These are phyloP conservation scores for Penstemon davidsonii DNA, from an alignment of 257 asterid species.

Conservation along the genomic window DNA sequence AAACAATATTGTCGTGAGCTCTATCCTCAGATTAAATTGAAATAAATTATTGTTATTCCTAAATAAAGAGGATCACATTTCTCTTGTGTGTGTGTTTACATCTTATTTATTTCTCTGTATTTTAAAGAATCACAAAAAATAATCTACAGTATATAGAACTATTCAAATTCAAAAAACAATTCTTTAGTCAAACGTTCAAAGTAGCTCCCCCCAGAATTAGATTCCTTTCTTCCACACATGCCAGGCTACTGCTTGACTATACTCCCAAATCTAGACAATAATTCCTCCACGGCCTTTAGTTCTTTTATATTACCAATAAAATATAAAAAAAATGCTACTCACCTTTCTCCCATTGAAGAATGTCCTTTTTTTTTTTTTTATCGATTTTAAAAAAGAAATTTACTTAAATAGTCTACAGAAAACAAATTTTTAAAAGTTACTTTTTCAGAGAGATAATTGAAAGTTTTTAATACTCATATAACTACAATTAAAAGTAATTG, in stretches of 20 bases:
- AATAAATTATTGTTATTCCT: neutral
- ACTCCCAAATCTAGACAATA: constrained; percentile 25
- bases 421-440: neutral
- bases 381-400: neutral
- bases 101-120: neutral
- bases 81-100: constrained; percentile 14
- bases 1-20: neutral
- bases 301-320: constrained; percentile 25
- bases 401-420: neutral
- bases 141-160: neutral
- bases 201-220: constrained; percentile 11
- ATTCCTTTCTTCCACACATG: constrained; percentile 3
- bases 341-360: neutral
- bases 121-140: neutral
- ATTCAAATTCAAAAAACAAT: neutral
- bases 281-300: constrained; percentile 35
- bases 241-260: neutral
- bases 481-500: too few relatives aligned
- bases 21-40: neutral
- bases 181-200: constrained; percentile 33
- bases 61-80: constrained; percentile 16
- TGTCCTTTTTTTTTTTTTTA: neutral
- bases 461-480: too few relatives aligned
- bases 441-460: too few relatives aligned
- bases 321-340: neutral